phyloP scores from a whole-genome alignment of 1,139 yeast species.

The Lodderomyces orthopsilosis region DNA sequence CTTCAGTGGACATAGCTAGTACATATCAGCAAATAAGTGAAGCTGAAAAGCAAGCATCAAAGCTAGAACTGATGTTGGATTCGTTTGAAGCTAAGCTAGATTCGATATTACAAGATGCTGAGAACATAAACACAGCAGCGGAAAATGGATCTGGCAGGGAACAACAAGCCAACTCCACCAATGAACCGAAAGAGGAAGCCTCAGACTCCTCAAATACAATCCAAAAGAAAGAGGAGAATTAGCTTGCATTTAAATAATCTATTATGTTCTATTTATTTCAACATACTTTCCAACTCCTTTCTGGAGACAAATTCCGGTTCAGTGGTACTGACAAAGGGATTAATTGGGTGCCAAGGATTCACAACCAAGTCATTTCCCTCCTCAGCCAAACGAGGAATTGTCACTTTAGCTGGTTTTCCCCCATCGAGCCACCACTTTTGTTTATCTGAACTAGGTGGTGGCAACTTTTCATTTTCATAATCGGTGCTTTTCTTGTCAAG shows the following conservation, averaged over 20 bases:
- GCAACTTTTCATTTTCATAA: slow-evolving; percentile 44
- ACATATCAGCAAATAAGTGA: slow-evolving; percentile 41
- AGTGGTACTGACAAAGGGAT: slow-evolving; percentile 58
- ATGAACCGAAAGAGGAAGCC: too few relatives aligned
- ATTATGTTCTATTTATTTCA: slow-evolving; percentile 4
- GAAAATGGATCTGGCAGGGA: not conserved
- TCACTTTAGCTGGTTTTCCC: slow-evolving; percentile 71
- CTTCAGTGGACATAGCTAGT: slow-evolving; percentile 26
- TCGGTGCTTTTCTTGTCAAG: slow-evolving; percentile 16
- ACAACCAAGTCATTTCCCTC: slow-evolving; percentile 34
- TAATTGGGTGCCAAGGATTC: slow-evolving; percentile 65
- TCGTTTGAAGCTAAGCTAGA: slow-evolving; percentile 45
- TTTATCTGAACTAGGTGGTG: slow-evolving; percentile 84
- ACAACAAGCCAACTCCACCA: too few relatives aligned
- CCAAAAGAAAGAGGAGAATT: too few relatives aligned
- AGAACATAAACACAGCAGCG: slow-evolving; percentile 16
- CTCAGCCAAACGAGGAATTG: slow-evolving; percentile 39
- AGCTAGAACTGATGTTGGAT: slow-evolving; percentile 44
- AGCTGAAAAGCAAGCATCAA: slow-evolving; percentile 44
- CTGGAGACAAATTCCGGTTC: slow-evolving; percentile 34
- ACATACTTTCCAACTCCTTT: slow-evolving; percentile 11
- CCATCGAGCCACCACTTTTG: slow-evolving; percentile 91
- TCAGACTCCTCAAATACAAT: too few relatives aligned
- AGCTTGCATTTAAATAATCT: too few relatives aligned
- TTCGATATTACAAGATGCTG: slow-evolving; percentile 41